Evolutionary conservation across 306 rosid genomes (phyloP).

Genomic region (Prunus kanzakura): DNA sequence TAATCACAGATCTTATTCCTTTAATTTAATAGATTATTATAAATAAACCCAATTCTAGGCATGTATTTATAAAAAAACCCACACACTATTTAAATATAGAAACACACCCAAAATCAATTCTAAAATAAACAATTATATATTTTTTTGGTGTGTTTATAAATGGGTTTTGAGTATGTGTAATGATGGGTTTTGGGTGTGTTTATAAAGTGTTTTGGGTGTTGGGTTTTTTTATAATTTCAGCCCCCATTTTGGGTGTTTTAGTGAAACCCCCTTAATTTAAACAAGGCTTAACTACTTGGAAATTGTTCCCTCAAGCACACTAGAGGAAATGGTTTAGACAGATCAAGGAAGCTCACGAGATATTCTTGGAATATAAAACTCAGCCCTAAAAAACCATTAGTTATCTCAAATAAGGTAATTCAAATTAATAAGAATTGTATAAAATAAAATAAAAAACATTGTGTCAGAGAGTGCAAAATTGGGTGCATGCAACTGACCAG

Average conservation of each 20-base stretch:
- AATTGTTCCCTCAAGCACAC: conserved; percentile 21
- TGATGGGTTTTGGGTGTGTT: no score
- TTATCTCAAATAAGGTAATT: conserved; percentile 23
- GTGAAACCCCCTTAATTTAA: neutral
- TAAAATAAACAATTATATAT: no score
- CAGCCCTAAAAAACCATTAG: neutral
- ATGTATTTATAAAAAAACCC: no score
- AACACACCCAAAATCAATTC: no score
- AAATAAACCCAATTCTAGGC: no score
- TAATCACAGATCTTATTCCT: neutral
- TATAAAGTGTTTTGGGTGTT: no score
- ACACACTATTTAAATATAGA: no score
- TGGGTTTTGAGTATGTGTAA: no score
- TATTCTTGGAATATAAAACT: conserved; percentile 11
- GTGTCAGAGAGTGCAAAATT: neutral
- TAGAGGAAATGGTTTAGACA: conserved; percentile 8
- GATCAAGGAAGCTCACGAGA: conserved; percentile 24
- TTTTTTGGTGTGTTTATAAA: no score
- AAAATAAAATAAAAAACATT: no score
- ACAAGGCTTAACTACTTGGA: conserved; percentile 14
- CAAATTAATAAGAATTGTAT: neutral
- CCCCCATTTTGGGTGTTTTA: no score
- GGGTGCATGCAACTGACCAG: neutral
- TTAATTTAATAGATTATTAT: neutral
- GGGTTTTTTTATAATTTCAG: no score